Percentiles rank a stretch among this genome's conserved stretches.
Conservation (phyloP, 1,284 basidiomycete genomes). For the Hypsizygus ulmarius region DNA sequence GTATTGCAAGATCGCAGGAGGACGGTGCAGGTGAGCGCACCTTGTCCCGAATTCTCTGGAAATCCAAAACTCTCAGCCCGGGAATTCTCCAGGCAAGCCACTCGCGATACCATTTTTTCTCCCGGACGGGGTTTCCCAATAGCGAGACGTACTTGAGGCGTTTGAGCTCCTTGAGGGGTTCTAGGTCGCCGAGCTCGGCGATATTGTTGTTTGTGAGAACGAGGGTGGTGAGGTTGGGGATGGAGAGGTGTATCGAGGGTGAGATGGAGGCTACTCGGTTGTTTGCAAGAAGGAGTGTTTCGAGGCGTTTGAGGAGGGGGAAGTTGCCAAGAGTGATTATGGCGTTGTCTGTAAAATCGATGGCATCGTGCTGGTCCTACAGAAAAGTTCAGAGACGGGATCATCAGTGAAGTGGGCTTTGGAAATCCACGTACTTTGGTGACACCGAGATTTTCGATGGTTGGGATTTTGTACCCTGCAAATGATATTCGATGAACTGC, state of each 20-base stretch:
- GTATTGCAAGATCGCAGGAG: conserved; percentile 24
- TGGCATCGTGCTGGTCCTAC: conserved; percentile 89
- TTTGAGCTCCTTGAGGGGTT: conserved; percentile 78
- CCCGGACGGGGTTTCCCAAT: conserved; percentile 87
- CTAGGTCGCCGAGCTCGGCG: conserved; percentile 77
- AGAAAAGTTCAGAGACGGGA: conserved; percentile 19
- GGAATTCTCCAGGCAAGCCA: conserved; percentile 87
- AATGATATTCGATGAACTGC: conserved; percentile 28
- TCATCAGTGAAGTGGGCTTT: conserved; percentile 6
- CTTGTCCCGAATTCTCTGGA: conserved; percentile 93
- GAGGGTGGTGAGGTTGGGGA: conserved; percentile 82
- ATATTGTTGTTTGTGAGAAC: conserved; percentile 79
- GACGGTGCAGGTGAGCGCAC: conserved; percentile 53
- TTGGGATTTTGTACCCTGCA: conserved; percentile 93
- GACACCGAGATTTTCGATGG: conserved; percentile 99
- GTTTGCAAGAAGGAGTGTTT: conserved; percentile 81
- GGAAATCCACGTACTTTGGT: conserved; percentile 66
- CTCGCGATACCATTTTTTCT: conserved; percentile 96
- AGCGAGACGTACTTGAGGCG: conserved; percentile 82
- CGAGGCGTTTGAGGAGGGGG: conserved; percentile 76
- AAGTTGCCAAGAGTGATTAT: conserved; percentile 87
- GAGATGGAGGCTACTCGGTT: conserved; percentile 87
- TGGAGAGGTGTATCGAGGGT: conserved; percentile 73
- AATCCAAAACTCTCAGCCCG: conserved; percentile 92
- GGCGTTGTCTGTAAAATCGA: conserved; percentile 97